These are phyloP conservation scores for Xylaria sp. DNA, from an alignment of 2,329 filamentous ascomycete genomes.

Conservation along the genomic window DNA sequence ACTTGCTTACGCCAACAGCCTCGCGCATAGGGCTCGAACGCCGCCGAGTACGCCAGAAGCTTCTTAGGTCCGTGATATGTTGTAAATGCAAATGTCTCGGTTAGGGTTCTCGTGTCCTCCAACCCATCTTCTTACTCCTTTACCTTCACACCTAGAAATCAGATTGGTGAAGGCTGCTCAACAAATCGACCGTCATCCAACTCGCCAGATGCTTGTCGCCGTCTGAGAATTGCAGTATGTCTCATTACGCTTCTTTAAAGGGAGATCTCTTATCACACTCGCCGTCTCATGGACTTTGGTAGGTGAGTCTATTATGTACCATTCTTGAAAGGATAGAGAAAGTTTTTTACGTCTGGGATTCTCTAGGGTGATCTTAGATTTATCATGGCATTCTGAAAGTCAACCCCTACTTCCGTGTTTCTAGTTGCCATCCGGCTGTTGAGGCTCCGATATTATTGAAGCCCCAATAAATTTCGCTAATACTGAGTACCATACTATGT, in stretches of 20 bases:
- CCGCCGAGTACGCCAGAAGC: no score
- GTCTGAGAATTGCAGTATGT: not conserved
- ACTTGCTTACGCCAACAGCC: no score
- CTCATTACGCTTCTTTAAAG: no score
- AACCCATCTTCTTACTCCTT: no score
- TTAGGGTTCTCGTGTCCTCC: not conserved
- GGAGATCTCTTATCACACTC: not conserved
- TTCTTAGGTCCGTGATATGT: no score
- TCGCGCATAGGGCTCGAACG: no score
- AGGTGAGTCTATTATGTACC: not conserved
- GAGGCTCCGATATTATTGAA: not conserved
- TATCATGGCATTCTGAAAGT: not conserved
- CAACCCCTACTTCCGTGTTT: not conserved
- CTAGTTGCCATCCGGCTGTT: no score
- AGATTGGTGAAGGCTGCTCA: not conserved
- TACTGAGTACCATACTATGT: not conserved
- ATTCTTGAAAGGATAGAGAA: not conserved
- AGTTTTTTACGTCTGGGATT: not conserved
- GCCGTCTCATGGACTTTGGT: not conserved
- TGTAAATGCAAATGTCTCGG: no score
- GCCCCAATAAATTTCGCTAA: no score
- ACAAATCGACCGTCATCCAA: not conserved
- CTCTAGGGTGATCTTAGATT: not conserved
- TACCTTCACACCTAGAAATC: not conserved
- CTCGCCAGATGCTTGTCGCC: not conserved